Conservation (phyloP, 345 rosid genomes). For the Xanthoceras sorbifolium region DNA sequence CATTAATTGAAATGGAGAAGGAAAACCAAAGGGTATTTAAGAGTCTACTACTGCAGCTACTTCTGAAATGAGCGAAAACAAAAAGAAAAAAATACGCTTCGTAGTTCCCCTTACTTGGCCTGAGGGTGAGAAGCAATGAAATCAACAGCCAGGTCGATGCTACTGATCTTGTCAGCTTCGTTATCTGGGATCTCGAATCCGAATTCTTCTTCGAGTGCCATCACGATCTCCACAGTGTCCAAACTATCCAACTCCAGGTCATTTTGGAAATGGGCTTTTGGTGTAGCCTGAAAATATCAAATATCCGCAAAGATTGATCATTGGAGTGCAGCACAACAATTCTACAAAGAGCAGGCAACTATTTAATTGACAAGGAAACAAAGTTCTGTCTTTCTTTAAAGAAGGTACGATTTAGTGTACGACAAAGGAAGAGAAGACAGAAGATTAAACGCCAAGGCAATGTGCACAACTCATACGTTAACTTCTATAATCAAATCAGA, state of each 20-base stretch:
- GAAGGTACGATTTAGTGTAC: neutral
- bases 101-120: constrained; percentile 57
- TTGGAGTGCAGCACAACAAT: neutral
- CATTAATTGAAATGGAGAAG: neutral
- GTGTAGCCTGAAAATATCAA: constrained; percentile 53
- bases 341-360: neutral
- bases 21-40: neutral
- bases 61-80: neutral
- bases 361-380: neutral
- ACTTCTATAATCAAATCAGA: neutral
- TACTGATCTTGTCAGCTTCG: constrained; percentile 88
- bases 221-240: constrained; percentile 92
- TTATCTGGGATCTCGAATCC: constrained; percentile 91
- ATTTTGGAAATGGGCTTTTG: constrained; percentile 77
- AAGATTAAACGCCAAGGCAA: neutral
- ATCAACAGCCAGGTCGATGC: constrained; percentile 63
- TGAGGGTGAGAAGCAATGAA: constrained; percentile 96
- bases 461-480: neutral
- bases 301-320: neutral
- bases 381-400: neutral
- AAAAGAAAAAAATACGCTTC: neutral
- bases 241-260: constrained; percentile 95
- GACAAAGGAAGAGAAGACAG: neutral
- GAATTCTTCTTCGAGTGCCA: constrained; percentile 97
- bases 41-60: constrained; percentile 17